Evolutionary conservation across 306 rosid genomes (phyloP).

Genomic region (Fragaria vesca): DNA sequence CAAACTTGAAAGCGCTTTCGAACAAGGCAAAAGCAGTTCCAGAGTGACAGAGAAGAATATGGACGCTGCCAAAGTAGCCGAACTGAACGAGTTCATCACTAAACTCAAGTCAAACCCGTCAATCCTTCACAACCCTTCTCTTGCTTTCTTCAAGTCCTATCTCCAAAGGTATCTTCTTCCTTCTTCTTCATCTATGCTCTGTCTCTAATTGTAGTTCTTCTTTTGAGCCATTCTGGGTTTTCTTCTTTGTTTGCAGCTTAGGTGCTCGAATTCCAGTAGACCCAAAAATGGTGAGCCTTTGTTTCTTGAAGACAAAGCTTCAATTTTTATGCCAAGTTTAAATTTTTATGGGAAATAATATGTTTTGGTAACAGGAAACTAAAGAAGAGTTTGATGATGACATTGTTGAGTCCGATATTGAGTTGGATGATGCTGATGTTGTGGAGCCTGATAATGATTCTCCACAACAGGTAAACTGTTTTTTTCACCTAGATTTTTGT

Average conservation of each 20-base stretch:
- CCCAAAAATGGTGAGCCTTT: constrained; percentile 43
- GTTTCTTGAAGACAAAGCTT: constrained; percentile 3
- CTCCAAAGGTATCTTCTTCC: constrained; percentile 50
- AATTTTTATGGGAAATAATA: background rate
- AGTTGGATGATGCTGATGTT: constrained; percentile 58
- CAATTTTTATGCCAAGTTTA: background rate
- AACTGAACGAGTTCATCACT: constrained; percentile 54
- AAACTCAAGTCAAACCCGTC: constrained; percentile 68
- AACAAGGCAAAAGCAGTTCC: background rate
- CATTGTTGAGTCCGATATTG: constrained; percentile 72
- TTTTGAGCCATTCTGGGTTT: constrained; percentile 15
- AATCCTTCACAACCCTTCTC: constrained; percentile 57
- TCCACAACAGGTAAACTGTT: constrained; percentile 54
- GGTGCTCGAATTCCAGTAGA: constrained; percentile 69
- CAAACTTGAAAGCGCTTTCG: background rate
- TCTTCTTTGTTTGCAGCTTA: constrained; percentile 36
- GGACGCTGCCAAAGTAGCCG: constrained; percentile 43
- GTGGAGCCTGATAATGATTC: constrained; percentile 74
- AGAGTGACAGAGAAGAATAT: constrained; percentile 15
- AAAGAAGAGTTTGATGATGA: constrained; percentile 35
- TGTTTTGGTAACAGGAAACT: constrained; percentile 38
- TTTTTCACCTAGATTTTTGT: background rate
- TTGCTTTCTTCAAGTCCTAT: constrained; percentile 77
- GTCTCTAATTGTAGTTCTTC: background rate
- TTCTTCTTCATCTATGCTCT: background rate